Base-by-base conservation (phyloP, 2,329 filamentous ascomycete genomes). In the Fusarium sp. region DNA sequence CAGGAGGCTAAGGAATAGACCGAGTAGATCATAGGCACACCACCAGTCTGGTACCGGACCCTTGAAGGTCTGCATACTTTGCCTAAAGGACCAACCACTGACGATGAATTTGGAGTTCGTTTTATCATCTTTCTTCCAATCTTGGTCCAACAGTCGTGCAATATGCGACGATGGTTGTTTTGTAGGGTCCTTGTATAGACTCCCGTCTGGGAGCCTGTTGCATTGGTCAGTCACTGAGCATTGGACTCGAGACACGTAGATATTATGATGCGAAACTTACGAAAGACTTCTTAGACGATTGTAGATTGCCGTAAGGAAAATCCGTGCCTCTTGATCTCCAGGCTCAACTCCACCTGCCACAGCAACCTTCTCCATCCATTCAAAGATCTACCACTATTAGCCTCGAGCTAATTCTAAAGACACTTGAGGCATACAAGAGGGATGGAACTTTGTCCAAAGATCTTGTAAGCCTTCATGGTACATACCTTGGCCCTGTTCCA, bases 141-240 rank as follows among this genome's bases (percentile, higher is more conserved):
- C 31, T 36, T 36, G 31, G 31, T 36, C 12, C 31, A 52, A 4
- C 0, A 40, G 1, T 23, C 48, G 48, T 18, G 48, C 34, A 52
- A 52, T 52, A 40, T 52, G 48, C 8, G 48, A 52, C 1, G 10
- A n/a, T 39, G 48, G 48, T 52, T 28, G 34, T n/a, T 28, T 52
- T 18, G 34, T 39, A 3, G 7, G 4, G 34, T 52, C 48, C 13
- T 52, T 52, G 48, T 40, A 52, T n/a, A 52, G 48, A 30, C 34
- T 52, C 23, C 48, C 48, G 7, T 40, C 7, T 31, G 36, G 36
- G 2, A 52, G 48, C 0, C 48, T 52, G 18, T 40, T 40, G 23
- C 23, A n/a, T 52, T 40, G 36, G 36, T 52, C 18, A 52, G 23
- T 30, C 18, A 28, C 34, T 28, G 34, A n/a, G 48, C 7, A 6